Base-by-base conservation (phyloP, 2,329 filamentous ascomycete genomes). In the Sporothrix globosa region DNA sequence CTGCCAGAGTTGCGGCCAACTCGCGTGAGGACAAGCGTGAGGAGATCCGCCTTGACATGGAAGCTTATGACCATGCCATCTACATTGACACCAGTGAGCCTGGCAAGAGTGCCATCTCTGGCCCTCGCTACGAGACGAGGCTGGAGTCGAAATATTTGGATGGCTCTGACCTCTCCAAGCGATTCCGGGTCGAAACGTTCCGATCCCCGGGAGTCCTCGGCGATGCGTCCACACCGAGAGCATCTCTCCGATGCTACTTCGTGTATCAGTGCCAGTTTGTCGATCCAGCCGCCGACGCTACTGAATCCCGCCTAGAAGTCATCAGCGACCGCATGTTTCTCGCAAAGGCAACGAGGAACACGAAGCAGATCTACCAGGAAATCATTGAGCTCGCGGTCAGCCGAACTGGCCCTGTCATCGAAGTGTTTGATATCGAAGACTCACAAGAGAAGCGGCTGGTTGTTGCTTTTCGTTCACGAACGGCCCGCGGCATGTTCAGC, bases 61-160 rank as follows among this genome's bases (percentile, higher is more conserved):
- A 99, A 82, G 93, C 93, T 27, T 83, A 86, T 71, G 96, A 98
- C 79, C 96, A 98, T 78, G 96, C 96, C 72, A 96, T 98, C 78
- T 99, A 98, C 83, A 98, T 99, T 75, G 96, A 99, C 80, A 99
- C 96, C 69, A 97, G 94, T 80, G 91, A 91, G 78, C 95, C 96
- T 19, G 96, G 96, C 74, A 84, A 92, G 76, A 92, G 90, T 71
- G 86, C 90, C 61, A 83, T 92, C 27, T 83, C 86, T 69, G 96
- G 96, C 2, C 94, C 96, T n/a, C 87, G 90, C 72, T 99, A 97
- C 80, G 96, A 99, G 83, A 90, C 93, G 79, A 88, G 95, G 72
- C 92, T 99, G 72, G 96, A 98, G 82, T 87, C 90, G 80, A 98
- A 98, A 85, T 98, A 98, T 79, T 87, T 99, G 75, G 93, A 98